phyloP scores from a whole-genome alignment of 768 basidiomycete species.

The Chalciporus chontae region DNA sequence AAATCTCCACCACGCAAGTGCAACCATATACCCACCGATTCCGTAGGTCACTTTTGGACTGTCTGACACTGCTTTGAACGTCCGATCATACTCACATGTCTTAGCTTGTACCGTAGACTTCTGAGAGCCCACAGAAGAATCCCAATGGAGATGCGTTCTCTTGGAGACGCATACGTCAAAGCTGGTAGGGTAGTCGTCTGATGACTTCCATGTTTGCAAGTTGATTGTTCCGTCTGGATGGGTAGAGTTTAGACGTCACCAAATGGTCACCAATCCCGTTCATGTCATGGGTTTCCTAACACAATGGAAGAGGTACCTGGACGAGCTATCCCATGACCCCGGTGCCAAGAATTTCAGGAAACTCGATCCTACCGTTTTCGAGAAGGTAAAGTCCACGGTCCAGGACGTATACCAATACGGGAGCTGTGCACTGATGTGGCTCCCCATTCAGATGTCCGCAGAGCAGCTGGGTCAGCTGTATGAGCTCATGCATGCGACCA shows the following conservation, averaged over 20 bases:
- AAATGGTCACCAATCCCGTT: constrained; percentile 73
- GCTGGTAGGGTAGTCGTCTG: constrained; percentile 44
- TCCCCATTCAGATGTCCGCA: constrained; percentile 62
- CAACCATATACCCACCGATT: constrained; percentile 74
- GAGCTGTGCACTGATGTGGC: not conserved
- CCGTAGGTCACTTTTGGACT: constrained; percentile 49
- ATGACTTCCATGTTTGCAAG: not conserved
- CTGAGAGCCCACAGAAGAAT: constrained; percentile 75
- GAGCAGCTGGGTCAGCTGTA: constrained; percentile 94
- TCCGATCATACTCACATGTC: constrained; percentile 1
- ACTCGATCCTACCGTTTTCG: constrained; percentile 67
- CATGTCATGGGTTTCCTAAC: constrained; percentile 94
- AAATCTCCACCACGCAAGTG: constrained; percentile 58
- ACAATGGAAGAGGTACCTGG: constrained; percentile 94
- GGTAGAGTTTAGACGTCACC: constrained; percentile 87
- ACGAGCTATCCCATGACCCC: constrained; percentile 52
- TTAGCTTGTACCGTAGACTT: constrained; percentile 76
- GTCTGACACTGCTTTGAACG: not conserved
- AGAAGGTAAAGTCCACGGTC: constrained; percentile 51
- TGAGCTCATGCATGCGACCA: constrained; percentile 90
- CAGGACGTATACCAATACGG: not conserved
- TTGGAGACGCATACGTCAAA: constrained; percentile 87
- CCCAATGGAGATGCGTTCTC: constrained; percentile 72
- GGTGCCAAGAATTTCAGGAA: constrained; percentile 50
- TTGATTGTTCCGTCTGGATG: not conserved